Base-by-base conservation (phyloP, 2,329 filamentous ascomycete species). In the Didymella pinodella region DNA sequence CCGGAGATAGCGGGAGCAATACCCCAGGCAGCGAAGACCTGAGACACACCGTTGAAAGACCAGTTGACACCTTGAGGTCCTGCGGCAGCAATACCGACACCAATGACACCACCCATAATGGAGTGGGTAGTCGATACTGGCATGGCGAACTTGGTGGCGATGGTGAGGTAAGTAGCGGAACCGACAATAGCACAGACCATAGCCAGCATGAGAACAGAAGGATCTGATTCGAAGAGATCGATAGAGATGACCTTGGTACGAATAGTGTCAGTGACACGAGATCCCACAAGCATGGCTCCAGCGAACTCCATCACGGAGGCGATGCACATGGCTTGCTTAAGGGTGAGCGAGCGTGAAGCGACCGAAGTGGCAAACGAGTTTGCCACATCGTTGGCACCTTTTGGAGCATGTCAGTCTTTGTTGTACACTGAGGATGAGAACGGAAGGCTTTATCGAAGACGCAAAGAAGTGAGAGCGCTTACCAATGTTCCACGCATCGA, bases 1-100 rank as follows among this genome's bases (percentile, higher is more conserved):
- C 77, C 86, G 0, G 86, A 76, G 14, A 88, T 79, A 53, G 81
- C 80, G 1, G 86, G 86, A 2, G 86, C 85, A 61, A 88, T 85
- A 63, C 83, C 80, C 85, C 86, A 87, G 11, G 85, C 85, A 16
- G 87, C 81, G 64, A 87, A 85, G 22, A 88, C 84, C 41, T 65
- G 63, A 36, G 83, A 82, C 7, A 88, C 86, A 61, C 86, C 84
- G 2, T 82, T 78, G 73, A 79, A 82, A 58, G 82, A 83, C 84
- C 87, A 89, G 54, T 82, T 80, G 48, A 88, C 78, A 61, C 83
- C 82, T 2, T 75, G 57, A 2, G 78, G 74, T 6, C 86, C 86
- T 28, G 87, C 84, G 31, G 85, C 82, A 25, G 80, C 80, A 45
- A 81, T 77, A 40, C 79, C 80, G 47, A 79, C 77, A 64, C 79